Base-by-base conservation (phyloP, 495 filamentous ascomycete genomes). In the Lentithecium fluviatile region DNA sequence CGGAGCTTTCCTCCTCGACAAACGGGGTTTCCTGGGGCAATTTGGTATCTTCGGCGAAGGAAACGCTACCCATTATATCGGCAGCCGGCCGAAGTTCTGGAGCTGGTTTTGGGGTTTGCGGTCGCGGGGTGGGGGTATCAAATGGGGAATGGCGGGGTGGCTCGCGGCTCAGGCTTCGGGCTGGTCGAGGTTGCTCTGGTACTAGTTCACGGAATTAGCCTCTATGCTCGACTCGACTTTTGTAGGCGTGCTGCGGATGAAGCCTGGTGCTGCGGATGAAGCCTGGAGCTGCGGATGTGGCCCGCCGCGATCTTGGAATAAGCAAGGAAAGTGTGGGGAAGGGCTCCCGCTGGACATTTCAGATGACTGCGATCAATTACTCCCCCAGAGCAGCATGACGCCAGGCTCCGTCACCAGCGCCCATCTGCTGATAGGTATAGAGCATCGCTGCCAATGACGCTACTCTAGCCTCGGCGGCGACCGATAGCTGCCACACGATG, bases 11-110 rank as follows among this genome's bases (percentile, higher is more conserved):
- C 69, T 80, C 70, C 70, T 87, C 83, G 66, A 79, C 81, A 75
- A 84, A 72, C 25, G 50, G 60, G 38, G 66, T 68, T 49, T 67
- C 60, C 73, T 79, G 73, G 73, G 79, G 77, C 77, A 81, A 80
- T 78, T 85, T 84, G 72, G 82, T 76, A 74, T 86, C 79, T 73
- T 85, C 82, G 75, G 81, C 77, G 75, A 82, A 75, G 10, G 72
- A 73, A 57, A 75, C 80, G 71, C 79, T 78, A 81, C 83, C 85
- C 85, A 88, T 88, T 78, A 83, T 86, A 68, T 74, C 74, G 75
- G 74, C 74, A 57, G 59, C 56, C 58, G 63, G 73, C 74, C 73
- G 73, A 73, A 59, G 17, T 23, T 66, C 10, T 52, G 37, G 50
- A 42, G 20, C 20, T 5, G 21, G 21, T 19, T 19, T n/a, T n/a